Evolutionary conservation across 78 protist species (phyloP), one percentile per base, ranked within the genome.

Genomic region (Cavenderia fasciculata): DNA sequence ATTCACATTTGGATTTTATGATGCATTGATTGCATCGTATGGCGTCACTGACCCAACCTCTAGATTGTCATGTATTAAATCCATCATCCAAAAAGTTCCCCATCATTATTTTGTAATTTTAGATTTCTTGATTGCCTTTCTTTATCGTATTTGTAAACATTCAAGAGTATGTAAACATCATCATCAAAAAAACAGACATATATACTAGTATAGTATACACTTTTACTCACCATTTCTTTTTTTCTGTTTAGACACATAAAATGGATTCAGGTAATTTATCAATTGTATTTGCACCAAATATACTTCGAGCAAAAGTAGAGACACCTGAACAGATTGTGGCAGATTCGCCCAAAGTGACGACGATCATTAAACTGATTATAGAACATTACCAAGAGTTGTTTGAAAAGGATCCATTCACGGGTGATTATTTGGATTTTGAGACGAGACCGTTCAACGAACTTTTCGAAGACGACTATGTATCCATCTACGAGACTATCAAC

Each of bases 231-330:
- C n/a, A n/a, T n/a, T n/a, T n/a, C n/a, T n/a, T n/a, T n/a, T n/a
- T n/a, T n/a, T n/a, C n/a, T n/a, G n/a, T n/a, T 11, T 14, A 46
- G 11, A 46, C 4, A 29, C n/a, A 74, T 8, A 62, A 74, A 34
- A 77, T 89, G 88, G 72, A 66, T 16, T 19, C 71, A 46, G 33
- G 29, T 6, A 75, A 73, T 59, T 43, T 89, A 7, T 82, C 94
- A 47, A 76, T 68, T 0, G 76, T 76, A 34, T 89, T 89, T n/a
- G 94, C 88, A 25, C 94, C 94, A 5, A 89, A 79, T 63, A 11
- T 89, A 25, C 31, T 89, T 19, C 62, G 47, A 43, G 57, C 77
- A 1, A 66, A 66, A 49, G 29, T 38, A 12, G 92, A 85, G 47
- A 73, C 82, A 23, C 34, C 82, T 0, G 82, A 73, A 16, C 59